Evolutionary conservation across 805 yeast species (phyloP), one percentile per base, ranked within the genome.

Genomic region (Clavispora phyllophila): DNA sequence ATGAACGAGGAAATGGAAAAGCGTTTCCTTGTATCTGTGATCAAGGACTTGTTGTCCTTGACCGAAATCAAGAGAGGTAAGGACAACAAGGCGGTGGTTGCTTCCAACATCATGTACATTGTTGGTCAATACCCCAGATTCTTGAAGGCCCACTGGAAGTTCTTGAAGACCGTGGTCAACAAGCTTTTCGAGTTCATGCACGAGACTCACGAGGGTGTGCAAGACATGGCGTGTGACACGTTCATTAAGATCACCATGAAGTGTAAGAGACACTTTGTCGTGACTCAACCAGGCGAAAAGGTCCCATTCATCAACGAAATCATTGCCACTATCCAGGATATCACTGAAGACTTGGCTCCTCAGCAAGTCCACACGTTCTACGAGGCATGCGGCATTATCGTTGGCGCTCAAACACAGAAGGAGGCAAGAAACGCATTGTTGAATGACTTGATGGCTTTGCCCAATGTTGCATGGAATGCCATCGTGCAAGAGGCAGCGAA

Each of bases 121-220:
- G 99, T 93, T 48, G 99, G 99, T 37, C 99, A 93, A 69, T 93
- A 93, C 62, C 99, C 99, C 41, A 76, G 99, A 62, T 93, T 93
- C 60, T 74, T 93, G 61, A 90, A 90, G 57, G 98, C 98, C 8
- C 99, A 93, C 63, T 93, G 99, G 99, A 89, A 87, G 63, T 93
- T 93, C 57, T 70, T 93, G 62, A 91, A 90, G 64, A 93, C 98
- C 0, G 99, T 93, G 35, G 91, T 93, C 47, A 84, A 87, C 67
- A 93, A 93, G 65, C 75, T 93, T 56, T 93, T 93, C 65, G 99
- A 93, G 65, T 93, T 93, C 60, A 93, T 93, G 99, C 98, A 93
- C 70, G 99, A 93, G 74, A 89, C 97, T n/a, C 99, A 93, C 66
- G 99, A 91, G 66, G 99, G 99, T 71, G 99, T 93, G 48, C 99